Evolutionary conservation across 2,329 filamentous ascomycete genomes (phyloP).

Genomic region (Fonsecaea erecta): DNA sequence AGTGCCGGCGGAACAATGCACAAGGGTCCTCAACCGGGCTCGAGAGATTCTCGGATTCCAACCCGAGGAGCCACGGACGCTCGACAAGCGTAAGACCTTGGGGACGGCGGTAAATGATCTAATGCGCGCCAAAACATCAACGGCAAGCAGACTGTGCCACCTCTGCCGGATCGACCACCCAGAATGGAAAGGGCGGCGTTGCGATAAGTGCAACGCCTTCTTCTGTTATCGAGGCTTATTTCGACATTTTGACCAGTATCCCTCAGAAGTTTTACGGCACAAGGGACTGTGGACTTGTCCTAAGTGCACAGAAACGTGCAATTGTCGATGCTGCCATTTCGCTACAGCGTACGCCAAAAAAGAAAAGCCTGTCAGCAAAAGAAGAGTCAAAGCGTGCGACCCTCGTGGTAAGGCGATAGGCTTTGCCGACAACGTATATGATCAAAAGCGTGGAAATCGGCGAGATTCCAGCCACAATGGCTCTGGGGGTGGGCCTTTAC

Average conservation of each 20-base stretch:
- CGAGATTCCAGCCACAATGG: slow-evolving; percentile 26
- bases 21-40: slow-evolving; percentile 37
- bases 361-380: slow-evolving; percentile 43
- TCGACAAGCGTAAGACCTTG: slow-evolving; percentile 37
- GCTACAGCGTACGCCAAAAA: slow-evolving; percentile 42
- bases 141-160: slow-evolving; percentile 41
- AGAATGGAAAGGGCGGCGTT: slow-evolving; percentile 44
- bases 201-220: slow-evolving; percentile 43
- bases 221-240: slow-evolving; percentile 46
- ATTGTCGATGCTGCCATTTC: slow-evolving; percentile 46
- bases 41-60: slow-evolving; percentile 39
- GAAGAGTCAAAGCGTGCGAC: slow-evolving; percentile 43
- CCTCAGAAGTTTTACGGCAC: slow-evolving; percentile 41
- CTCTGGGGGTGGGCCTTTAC: slow-evolving; percentile 11
- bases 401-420: slow-evolving; percentile 43
- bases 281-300: slow-evolving; percentile 42
- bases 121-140: slow-evolving; percentile 39
- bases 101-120: slow-evolving; percentile 42
- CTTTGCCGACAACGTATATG: slow-evolving; percentile 47
- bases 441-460: slow-evolving; percentile 43
- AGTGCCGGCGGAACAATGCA: slow-evolving; percentile 40
- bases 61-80: slow-evolving; percentile 36
- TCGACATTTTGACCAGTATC: slow-evolving; percentile 45
- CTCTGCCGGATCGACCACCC: slow-evolving; percentile 45
- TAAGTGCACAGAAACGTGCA: slow-evolving; percentile 44